Evolutionary conservation across 192 early-diverging fungal species (phyloP).

Genomic region (Backusella circina): DNA sequence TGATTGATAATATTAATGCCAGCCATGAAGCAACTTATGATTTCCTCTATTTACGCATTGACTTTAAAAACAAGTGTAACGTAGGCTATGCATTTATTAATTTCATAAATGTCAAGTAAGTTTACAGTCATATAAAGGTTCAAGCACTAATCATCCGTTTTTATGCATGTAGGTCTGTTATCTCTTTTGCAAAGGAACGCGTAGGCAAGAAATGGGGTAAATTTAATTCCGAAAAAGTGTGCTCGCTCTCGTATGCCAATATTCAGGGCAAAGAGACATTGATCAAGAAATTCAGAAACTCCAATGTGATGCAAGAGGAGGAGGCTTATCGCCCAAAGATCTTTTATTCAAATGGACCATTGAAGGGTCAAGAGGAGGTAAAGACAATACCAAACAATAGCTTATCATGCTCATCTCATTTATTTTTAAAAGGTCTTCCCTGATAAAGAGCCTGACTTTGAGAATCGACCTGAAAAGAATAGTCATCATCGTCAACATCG

Average conservation of each 20-base stretch:
- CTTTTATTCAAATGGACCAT: slow-evolving; percentile 60
- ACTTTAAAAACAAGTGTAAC: slow-evolving; percentile 88
- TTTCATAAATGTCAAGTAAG: slow-evolving; percentile 52
- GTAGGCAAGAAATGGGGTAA: slow-evolving; percentile 73
- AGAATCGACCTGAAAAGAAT: not conserved
- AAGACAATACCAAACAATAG: not conserved
- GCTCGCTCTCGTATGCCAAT: slow-evolving; percentile 73
- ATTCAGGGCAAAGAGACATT: slow-evolving; percentile 70
- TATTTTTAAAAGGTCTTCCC: not conserved
- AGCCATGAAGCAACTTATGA: slow-evolving; percentile 67
- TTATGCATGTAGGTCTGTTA: slow-evolving; percentile 41
- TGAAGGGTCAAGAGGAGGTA: slow-evolving; percentile 48
- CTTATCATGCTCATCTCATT: not conserved
- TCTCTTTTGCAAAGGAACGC: slow-evolving; percentile 60
- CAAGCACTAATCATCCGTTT: too few relatives aligned
- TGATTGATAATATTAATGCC: slow-evolving; percentile 66
- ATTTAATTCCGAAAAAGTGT: slow-evolving; percentile 81
- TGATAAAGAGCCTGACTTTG: not conserved
- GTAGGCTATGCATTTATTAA: slow-evolving; percentile 79
- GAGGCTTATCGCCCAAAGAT: slow-evolving; percentile 73
- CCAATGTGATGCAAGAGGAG: slow-evolving; percentile 74
- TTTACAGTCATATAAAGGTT: too few relatives aligned
- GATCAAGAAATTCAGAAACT: slow-evolving; percentile 79
- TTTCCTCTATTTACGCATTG: slow-evolving; percentile 84
- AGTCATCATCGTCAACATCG: not conserved